Conservation (phyloP, 805 yeast species). For the Jamesozyma spencerorum region DNA sequence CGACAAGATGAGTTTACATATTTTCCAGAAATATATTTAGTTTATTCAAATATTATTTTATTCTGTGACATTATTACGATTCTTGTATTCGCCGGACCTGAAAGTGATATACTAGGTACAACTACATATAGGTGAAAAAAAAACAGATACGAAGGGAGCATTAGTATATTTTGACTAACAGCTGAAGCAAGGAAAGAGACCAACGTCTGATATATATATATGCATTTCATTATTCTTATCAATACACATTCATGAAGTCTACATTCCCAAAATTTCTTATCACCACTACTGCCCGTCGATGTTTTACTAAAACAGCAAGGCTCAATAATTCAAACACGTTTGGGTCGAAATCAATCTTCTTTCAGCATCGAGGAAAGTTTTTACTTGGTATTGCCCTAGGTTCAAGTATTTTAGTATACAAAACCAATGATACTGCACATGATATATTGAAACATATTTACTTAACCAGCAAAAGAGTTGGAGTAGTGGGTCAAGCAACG, state of each 20-base stretch:
- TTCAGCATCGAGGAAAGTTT: not conserved
- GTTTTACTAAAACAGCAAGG: not conserved
- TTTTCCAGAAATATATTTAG: not conserved
- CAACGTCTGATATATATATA: not conserved
- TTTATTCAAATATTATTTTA: not conserved
- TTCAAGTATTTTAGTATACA: constrained; percentile 16
- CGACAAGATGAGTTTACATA: not conserved
- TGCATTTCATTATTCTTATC: not conserved
- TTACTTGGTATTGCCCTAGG: constrained; percentile 2
- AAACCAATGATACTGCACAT: constrained; percentile 22
- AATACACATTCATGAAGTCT: not conserved
- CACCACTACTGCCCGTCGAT: constrained; percentile 1
- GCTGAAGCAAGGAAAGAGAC: no score
- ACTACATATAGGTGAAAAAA: no score
- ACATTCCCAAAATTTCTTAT: not conserved
- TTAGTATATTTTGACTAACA: no score
- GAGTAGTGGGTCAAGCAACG: constrained; percentile 62
- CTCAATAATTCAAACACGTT: not conserved
- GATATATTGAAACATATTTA: constrained; percentile 17
- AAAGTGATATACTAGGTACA: no score
- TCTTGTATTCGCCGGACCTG: no score
- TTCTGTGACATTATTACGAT: no score
- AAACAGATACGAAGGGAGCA: no score
- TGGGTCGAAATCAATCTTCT: not conserved
- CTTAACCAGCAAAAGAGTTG: constrained; percentile 41